Evolutionary conservation across 805 yeast species (phyloP), one percentile per base, ranked within the genome.

Genomic region (Spathaspora gorwiae): DNA sequence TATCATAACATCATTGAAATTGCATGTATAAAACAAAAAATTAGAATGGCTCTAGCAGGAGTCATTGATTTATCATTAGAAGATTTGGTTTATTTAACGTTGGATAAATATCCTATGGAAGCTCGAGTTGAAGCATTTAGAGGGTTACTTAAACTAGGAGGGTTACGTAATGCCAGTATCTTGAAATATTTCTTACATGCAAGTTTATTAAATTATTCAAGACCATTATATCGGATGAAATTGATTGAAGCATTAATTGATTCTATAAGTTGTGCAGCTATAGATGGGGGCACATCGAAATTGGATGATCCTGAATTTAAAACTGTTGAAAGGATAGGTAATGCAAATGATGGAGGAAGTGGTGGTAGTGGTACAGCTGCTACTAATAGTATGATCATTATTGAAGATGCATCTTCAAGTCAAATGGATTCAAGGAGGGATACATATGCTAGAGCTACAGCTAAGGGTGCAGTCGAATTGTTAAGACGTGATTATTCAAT

Each of bases 101-200:
- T 68, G 37, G 65, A 72, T 0, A 66, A 62, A n/a, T 69, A 68
- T 46, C 63, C 71, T 7, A 64, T 69, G 19, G 82, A 79, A 19
- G 73, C 87, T 0, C 64, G 95, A 36, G 55, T 84, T 8, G 75
- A 76, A 26, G 90, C 96, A 0, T 83, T 87, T 57, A 76, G 78
- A 45, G 86, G 89, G 0, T 56, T 94, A 29, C 66, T 94, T 42
- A 54, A 76, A 4, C 65, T 87, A 39, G 97, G 97, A 15, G 97
- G 94, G 1, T 62, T 90, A 50, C 83, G 81, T 47, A 87, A 87
- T 54, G 61, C 70, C 11, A 68, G 71, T 29, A 69, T 90, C 3
- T 57, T 90, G 49, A 66, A 73, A 14, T 87, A 87, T 54, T 79
- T 82, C 47, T 80, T 87, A 52, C 70, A 78, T 27, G 62, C 79